Evolutionary conservation across 148 eudicot genomes (phyloP), one percentile per base, ranked within the genome.

Genomic region (Pharnaceum exiguum): DNA sequence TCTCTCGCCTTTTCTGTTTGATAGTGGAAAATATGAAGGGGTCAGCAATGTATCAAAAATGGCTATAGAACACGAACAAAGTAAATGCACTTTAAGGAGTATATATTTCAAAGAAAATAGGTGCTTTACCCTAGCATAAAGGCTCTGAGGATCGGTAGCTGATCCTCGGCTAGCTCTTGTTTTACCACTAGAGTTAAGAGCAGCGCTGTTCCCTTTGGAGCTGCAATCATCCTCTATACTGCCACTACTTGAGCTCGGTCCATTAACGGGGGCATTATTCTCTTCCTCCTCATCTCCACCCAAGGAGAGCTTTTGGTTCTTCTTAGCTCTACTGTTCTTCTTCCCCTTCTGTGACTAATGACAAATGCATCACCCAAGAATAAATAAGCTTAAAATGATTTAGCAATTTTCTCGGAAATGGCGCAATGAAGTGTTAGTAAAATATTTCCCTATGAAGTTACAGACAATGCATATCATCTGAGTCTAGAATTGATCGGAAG

Each of bases 71-170:
- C 7, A 35, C 12, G 8, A 35, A 35, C 8, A 35, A n/a, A n/a
- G n/a, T n/a, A n/a, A n/a, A n/a, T n/a, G n/a, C n/a, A n/a, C n/a
- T n/a, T n/a, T n/a, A n/a, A 18, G 15, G 19, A 2, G 2, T 0
- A 51, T 26, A 3, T 39, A 39, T 9, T 31, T 18, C 26, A 32
- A 9, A 18, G 11, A 23, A 33, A 4, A 24, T 2, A 9, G 0
- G n/a, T 2, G 26, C 25, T 5, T 28, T 77, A 89, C 91, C 91
- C 97, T 84, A 12, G 97, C 95, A 69, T 90, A 87, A 46, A 87
- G 83, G 66, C 97, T 87, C 49, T 90, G 97, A 36, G 97, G 89
- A 72, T 87, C 97, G 16, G 87, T 82, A 35, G 97, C 97, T 8
- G 95, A 79, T 2, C 93, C 95, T 65, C 85, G 52, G 51, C 68